Evolutionary conservation across 805 yeast genomes (phyloP), one percentile per base, ranked within the genome.

Genomic region (Wickerhamia fluorescens): DNA sequence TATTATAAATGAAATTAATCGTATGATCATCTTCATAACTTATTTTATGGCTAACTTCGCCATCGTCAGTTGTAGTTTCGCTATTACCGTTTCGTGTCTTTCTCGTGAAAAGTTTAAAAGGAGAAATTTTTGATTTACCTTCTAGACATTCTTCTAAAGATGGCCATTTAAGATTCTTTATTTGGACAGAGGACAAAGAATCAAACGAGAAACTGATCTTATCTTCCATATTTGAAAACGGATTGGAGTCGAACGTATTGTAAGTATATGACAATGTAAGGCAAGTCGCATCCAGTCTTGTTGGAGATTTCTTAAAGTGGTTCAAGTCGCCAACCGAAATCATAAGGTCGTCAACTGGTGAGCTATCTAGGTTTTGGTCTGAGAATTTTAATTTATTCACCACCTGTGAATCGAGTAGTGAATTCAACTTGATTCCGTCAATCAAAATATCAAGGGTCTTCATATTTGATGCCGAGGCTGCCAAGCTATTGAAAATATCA

Each of bases 251-350:
- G 31, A 44, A 49, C 1, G 61, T 47, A 29, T 51, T 52, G 37
- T 43, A 63, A n/a, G 45, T 46, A 28, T 56, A 59, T 1, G 63
- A 49, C 11, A 61, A 20, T 1, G 68, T 58, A 42, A 63, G 40
- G 30, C 66, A 61, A 0, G 62, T 49, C 10, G 31, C 15, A 4
- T 36, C 16, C 8, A 20, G 12, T 7, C 17, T 6, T 14, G 16
- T 6, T 12, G 9, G 12, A 16, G 12, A 16, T 6, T 10, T 20
- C 6, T 22, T 29, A 22, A 21, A 9, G 27, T 9, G 5, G 20
- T 31, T 23, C 25, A 22, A 10, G 18, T 45, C 53, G 6, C 44
- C 43, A 2, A 38, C 45, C 9, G 30, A 28, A 31, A 32, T 29
- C 10, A 39, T 38, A 4, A 25, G 16, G 16, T 19, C 30, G 1